Evolutionary conservation across 306 rosid species (phyloP).

Genomic region (Fragaria vesca): DNA sequence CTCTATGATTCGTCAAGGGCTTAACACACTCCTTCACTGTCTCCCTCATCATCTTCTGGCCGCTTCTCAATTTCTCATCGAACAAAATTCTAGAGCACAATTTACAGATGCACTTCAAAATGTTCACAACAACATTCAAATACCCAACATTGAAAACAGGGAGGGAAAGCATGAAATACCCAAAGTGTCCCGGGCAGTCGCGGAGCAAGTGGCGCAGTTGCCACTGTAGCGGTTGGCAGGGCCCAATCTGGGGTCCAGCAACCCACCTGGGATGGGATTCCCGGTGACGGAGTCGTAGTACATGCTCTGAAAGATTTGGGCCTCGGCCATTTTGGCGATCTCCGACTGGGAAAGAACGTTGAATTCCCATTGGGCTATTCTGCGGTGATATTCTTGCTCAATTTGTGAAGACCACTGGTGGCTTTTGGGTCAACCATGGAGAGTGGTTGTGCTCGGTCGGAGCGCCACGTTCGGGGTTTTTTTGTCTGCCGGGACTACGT

Average conservation of each 20-base stretch:
- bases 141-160: constrained; percentile 81
- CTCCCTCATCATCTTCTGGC: constrained; percentile 34
- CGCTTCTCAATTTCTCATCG: constrained; percentile 56
- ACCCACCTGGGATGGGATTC: constrained; percentile 50
- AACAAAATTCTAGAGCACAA: constrained; percentile 82
- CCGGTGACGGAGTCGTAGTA: constrained; percentile 46
- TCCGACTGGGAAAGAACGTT: constrained; percentile 57
- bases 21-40: constrained; percentile 44
- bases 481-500: background rate
- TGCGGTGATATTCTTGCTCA: background rate
- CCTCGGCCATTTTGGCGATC: constrained; percentile 57
- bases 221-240: constrained; percentile 53
- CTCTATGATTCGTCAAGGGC: constrained; percentile 28
- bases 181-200: constrained; percentile 83
- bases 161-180: constrained; percentile 60
- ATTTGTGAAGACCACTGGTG: background rate
- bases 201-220: constrained; percentile 64
- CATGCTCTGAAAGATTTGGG: constrained; percentile 54
- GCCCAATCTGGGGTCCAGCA: constrained; percentile 85
- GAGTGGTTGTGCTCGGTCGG: background rate
- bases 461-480: too few species aligned
- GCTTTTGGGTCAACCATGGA: background rate
- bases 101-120: constrained; percentile 89
- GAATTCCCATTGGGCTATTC: constrained; percentile 61
- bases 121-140: constrained; percentile 48